Percentiles rank a stretch among this genome's conserved stretches.
Evolutionary conservation across 2,329 filamentous ascomycete genomes (phyloP).

Genomic region (Nemania sp.): DNA sequence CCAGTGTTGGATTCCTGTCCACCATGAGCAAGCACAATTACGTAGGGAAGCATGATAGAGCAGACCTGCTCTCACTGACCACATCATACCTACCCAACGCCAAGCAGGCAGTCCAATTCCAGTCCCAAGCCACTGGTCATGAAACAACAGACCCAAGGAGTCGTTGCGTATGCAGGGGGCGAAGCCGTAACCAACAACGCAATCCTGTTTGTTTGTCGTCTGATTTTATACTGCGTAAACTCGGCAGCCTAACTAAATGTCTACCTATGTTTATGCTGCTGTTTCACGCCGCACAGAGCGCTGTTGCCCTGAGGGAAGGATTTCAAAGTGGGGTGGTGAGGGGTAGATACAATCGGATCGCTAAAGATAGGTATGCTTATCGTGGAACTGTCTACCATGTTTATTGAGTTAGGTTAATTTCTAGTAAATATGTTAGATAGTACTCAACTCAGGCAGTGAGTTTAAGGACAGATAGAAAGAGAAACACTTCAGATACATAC

Average conservation of each 20-base stretch:
- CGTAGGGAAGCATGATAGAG: slow-evolving; percentile 18
- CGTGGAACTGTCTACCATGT: no score
- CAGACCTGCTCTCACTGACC: slow-evolving; percentile 12
- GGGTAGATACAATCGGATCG: slow-evolving; percentile 13
- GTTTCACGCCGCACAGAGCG: no score
- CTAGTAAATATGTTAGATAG: no score
- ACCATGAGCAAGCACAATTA: slow-evolving; percentile 19
- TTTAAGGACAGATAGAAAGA: no score
- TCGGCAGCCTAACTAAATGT: no score
- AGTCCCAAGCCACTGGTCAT: slow-evolving; percentile 16
- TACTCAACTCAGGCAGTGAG: no score
- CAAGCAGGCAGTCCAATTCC: slow-evolving; percentile 36
- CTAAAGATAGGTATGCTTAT: not conserved
- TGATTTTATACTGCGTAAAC: no score
- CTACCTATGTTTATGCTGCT: no score
- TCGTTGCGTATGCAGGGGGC: slow-evolving; percentile 37
- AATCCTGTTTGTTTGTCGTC: slow-evolving; percentile 2
- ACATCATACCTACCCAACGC: slow-evolving; percentile 18
- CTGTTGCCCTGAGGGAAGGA: not conserved
- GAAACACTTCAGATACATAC: no score
- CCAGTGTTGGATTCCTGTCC: no score
- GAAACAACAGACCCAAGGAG: slow-evolving; percentile 9
- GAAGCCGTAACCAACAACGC: slow-evolving; percentile 18
- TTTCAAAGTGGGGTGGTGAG: slow-evolving; percentile 26
- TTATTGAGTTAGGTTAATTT: no score